Conservation (phyloP, 1,284 basidiomycete species). For the Rhodotorula sp. region DNA sequence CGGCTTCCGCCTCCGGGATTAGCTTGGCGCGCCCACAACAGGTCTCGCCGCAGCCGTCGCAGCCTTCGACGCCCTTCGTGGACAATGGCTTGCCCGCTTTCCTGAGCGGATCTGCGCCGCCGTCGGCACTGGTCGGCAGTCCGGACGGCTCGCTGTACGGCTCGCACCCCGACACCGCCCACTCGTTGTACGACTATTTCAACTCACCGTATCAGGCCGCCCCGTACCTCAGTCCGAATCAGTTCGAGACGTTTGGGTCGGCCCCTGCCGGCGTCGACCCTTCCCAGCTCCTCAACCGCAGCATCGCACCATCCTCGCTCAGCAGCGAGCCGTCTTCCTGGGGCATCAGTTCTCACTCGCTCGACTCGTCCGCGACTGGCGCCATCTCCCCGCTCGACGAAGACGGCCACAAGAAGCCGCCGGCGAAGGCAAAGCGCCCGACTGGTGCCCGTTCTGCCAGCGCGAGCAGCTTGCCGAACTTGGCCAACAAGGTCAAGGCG, state of each 20-base stretch:
- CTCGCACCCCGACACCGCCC: constrained; percentile 21
- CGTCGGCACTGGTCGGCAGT: constrained; percentile 14
- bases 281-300: constrained; percentile 22
- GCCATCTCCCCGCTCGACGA: background rate
- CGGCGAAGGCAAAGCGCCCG: constrained; percentile 6
- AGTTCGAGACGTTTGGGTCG: constrained; percentile 20
- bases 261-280: constrained; percentile 37
- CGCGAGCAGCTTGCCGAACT: constrained; percentile 1
- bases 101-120: constrained; percentile 24
- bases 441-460: background rate
- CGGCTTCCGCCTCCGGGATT: constrained; percentile 29
- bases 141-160: constrained; percentile 15
- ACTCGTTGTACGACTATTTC: constrained; percentile 39
- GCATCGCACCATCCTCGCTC: constrained; percentile 16
- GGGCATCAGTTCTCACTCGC: constrained; percentile 12
- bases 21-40: constrained; percentile 29
- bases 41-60: constrained; percentile 13
- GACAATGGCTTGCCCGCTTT: constrained; percentile 7
- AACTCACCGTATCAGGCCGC: constrained; percentile 16
- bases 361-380: constrained; percentile 14
- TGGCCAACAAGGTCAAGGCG: background rate
- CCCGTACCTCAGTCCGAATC: constrained; percentile 16
- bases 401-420: background rate
- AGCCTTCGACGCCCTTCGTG: constrained; percentile 19
- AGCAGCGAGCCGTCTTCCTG: constrained; percentile 24